Evolutionary conservation across 2,329 filamentous ascomycete genomes (phyloP).

Genomic region (Trichoderma brevicompactum): DNA sequence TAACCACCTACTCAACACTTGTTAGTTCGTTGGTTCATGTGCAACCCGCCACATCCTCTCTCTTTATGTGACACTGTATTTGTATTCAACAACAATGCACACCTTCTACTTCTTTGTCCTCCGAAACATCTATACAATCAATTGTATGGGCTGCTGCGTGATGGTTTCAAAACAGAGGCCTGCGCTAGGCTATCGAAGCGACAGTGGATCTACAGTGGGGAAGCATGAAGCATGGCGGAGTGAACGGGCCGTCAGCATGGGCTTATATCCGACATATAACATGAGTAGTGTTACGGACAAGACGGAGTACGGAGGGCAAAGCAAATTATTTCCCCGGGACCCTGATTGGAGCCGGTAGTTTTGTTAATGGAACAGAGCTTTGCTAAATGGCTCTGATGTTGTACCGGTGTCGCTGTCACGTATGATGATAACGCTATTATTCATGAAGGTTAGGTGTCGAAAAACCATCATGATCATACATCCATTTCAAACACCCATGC

Average conservation of each 20-base stretch:
- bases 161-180: not conserved
- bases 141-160: not conserved
- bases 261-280: not conserved
- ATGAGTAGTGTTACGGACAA: too few species aligned
- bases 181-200: conserved; percentile 22
- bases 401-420: not conserved
- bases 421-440: not conserved
- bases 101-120: too few species aligned
- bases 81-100: too few species aligned
- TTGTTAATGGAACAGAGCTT: not conserved
- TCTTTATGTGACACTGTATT: too few species aligned
- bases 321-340: not conserved
- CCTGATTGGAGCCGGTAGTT: not conserved
- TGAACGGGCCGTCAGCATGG: conserved; percentile 6
- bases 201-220: conserved; percentile 7
- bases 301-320: too few species aligned
- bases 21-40: too few species aligned
- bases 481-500: not conserved
- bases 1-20: too few species aligned
- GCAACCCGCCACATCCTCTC: too few species aligned
- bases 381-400: too few species aligned
- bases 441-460: not conserved
- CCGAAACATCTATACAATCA: not conserved
- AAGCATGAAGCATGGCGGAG: not conserved
- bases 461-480: not conserved